phyloP scores from a whole-genome alignment of 2,329 filamentous ascomycete species.

The Escovopsis sp. region DNA sequence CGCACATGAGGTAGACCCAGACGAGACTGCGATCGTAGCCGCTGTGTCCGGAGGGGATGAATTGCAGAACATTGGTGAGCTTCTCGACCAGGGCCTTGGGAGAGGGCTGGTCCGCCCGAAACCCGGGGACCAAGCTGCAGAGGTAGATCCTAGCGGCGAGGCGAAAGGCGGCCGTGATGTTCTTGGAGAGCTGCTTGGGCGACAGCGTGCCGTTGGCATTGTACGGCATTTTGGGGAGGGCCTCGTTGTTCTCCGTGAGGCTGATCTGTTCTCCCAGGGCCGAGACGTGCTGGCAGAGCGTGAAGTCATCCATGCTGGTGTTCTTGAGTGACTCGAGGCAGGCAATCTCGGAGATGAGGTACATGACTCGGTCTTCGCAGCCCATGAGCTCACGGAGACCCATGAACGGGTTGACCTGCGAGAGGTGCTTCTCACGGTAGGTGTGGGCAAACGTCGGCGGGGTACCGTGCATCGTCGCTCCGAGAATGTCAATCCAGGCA shows the following conservation, averaged over 20 bases:
- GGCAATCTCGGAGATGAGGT: conserved; percentile 91
- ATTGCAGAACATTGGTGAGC: conserved; percentile 60
- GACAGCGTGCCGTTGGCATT: conserved; percentile 59
- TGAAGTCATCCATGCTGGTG: conserved; percentile 70
- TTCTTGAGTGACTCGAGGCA: conserved; percentile 82
- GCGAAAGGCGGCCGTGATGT: conserved; percentile 84
- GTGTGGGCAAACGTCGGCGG: conserved; percentile 82
- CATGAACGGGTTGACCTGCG: conserved; percentile 40
- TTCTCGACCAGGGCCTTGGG: conserved; percentile 65
- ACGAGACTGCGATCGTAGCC: conserved; percentile 84
- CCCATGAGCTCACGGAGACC: conserved; percentile 91
- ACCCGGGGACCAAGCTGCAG: conserved; percentile 86
- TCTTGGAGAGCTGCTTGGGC: conserved; percentile 69
- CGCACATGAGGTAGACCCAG: conserved; percentile 85
- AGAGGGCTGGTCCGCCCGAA: conserved; percentile 57
- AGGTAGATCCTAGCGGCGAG: conserved; percentile 88
- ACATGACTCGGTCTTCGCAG: conserved; percentile 95
- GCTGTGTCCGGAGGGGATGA: conserved; percentile 63
- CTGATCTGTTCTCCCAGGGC: conserved; percentile 79
- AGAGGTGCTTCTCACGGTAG: conserved; percentile 89
- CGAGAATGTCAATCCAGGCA: conserved; percentile 93
- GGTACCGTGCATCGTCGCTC: conserved; percentile 76
- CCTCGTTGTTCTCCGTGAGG: conserved; percentile 54
- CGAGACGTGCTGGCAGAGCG: conserved; percentile 76
- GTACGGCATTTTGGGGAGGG: conserved; percentile 43